phyloP scores from a whole-genome alignment of 1,139 yeast species.

The Sugiyamaella japonica region DNA sequence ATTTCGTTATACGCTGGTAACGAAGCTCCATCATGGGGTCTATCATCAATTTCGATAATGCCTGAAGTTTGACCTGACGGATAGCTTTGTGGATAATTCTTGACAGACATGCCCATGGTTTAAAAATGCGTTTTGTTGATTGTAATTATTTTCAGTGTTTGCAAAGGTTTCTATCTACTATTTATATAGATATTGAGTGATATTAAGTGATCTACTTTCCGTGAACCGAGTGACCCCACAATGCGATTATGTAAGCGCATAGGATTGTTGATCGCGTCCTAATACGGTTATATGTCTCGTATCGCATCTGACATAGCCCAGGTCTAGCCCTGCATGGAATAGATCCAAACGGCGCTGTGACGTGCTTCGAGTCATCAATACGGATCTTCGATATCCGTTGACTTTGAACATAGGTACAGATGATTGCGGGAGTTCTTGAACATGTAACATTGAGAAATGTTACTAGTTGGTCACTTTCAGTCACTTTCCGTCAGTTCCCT shows the following conservation, averaged over 20 bases:
- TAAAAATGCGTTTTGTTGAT: not conserved
- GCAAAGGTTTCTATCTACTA: not conserved
- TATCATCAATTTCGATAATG: not conserved
- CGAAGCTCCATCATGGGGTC: not conserved
- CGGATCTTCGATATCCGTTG: not conserved
- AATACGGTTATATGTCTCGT: not conserved
- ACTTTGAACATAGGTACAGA: too few species aligned
- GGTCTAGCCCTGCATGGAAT: not conserved
- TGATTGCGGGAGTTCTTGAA: too few species aligned
- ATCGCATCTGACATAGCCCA: not conserved
- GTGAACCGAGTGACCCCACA: not conserved
- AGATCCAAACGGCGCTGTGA: not conserved
- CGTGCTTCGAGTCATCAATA: not conserved
- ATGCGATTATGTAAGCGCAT: constrained; percentile 3
- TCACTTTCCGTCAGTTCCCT: too few species aligned
- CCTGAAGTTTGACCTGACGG: not conserved
- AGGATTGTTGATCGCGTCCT: not conserved
- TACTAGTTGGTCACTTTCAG: too few species aligned
- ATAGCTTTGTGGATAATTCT: not conserved
- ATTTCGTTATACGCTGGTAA: not conserved
- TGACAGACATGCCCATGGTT: not conserved
- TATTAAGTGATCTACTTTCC: not conserved
- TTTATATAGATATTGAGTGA: not conserved
- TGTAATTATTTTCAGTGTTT: not conserved
- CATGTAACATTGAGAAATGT: too few species aligned